Conservation (phyloP, 805 yeast species). For the Dipodascus geniculatus region DNA sequence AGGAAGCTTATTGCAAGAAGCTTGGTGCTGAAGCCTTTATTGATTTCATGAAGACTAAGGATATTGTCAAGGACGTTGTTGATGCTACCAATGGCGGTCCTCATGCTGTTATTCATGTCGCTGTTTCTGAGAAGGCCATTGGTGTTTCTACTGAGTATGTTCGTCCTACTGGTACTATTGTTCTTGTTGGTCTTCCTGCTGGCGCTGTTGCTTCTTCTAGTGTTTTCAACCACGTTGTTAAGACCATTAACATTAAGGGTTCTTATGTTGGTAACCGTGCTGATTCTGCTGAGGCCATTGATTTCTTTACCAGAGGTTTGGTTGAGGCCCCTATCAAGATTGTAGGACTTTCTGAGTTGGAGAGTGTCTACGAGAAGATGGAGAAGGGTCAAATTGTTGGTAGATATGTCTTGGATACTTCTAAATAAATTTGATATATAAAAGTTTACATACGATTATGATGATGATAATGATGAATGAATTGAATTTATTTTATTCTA, state of each 20-base stretch:
- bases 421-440: constrained; percentile 21
- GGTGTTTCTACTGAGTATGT: constrained; percentile 35
- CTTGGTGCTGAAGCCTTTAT: constrained; percentile 57
- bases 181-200: constrained; percentile 52
- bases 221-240: constrained; percentile 44
- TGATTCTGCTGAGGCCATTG: constrained; percentile 47
- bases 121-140: constrained; percentile 50
- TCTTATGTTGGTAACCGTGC: constrained; percentile 54
- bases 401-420: constrained; percentile 51
- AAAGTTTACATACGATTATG: not conserved
- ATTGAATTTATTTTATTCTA: not conserved
- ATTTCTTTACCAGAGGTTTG: constrained; percentile 40
- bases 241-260: constrained; percentile 42
- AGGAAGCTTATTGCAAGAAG: constrained; percentile 40
- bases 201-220: constrained; percentile 41
- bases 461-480: constrained; percentile 1
- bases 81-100: constrained; percentile 51
- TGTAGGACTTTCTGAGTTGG: constrained; percentile 41
- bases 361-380: constrained; percentile 40
- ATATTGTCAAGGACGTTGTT: constrained; percentile 30
- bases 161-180: constrained; percentile 45
- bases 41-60: constrained; percentile 46
- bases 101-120: constrained; percentile 59
- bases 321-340: constrained; percentile 44
- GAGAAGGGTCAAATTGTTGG: constrained; percentile 53